phyloP scores from a whole-genome alignment of 2,329 filamentous ascomycete genomes.

The Xylaria sp. region DNA sequence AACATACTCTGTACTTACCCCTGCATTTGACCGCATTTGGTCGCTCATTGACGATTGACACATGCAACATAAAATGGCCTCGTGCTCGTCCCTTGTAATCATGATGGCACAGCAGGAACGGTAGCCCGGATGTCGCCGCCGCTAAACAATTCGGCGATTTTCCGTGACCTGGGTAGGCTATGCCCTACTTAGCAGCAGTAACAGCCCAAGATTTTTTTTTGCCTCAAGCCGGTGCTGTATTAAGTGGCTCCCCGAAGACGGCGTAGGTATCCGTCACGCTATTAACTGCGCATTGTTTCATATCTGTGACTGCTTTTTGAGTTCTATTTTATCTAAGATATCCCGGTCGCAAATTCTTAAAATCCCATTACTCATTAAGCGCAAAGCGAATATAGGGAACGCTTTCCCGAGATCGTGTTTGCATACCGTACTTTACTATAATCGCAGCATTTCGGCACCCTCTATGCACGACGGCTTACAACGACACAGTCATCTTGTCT shows the following conservation, averaged over 20 bases:
- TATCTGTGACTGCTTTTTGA: background rate
- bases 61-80: background rate
- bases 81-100: background rate
- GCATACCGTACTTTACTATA: background rate
- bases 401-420: background rate
- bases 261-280: background rate
- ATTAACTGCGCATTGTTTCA: conserved; percentile 5
- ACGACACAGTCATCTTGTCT: conserved; percentile 8
- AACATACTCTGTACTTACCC: too few species aligned
- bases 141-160: conserved; percentile 8
- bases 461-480: conserved; percentile 6
- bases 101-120: background rate
- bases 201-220: background rate
- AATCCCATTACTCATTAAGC: background rate
- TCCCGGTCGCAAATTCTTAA: conserved; percentile 15
- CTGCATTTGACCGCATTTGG: conserved; percentile 8
- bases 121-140: conserved; percentile 27
- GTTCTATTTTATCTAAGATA: background rate
- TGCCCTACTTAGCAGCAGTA: background rate
- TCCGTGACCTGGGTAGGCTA: conserved; percentile 3
- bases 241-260: conserved; percentile 18
- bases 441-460: background rate
- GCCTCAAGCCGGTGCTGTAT: conserved; percentile 6
- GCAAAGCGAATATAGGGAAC: background rate
- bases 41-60: background rate